Evolutionary conservation across 2,329 filamentous ascomycete genomes (phyloP).

Genomic region (Clonostachys chloroleuca): DNA sequence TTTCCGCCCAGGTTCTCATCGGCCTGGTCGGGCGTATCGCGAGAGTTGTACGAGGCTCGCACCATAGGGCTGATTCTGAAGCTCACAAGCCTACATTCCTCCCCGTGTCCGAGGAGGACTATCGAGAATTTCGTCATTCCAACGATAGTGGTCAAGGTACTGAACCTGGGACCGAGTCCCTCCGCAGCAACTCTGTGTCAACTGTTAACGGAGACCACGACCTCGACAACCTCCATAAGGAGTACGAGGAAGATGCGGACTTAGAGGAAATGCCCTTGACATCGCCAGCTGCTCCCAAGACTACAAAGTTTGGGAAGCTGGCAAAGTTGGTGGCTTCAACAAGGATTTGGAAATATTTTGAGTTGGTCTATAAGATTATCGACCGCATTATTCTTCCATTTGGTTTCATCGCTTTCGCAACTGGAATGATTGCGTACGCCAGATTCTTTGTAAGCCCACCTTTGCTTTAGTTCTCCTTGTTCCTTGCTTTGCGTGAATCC

Average conservation of each 20-base stretch:
- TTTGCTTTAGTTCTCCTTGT: conserved; percentile 2
- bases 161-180: conserved; percentile 62
- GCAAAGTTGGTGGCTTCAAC: conserved; percentile 51
- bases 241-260: conserved; percentile 44
- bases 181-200: conserved; percentile 61
- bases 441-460: conserved; percentile 72
- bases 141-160: conserved; percentile 73
- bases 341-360: conserved; percentile 52
- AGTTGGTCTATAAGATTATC: conserved; percentile 59
- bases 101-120: conserved; percentile 6
- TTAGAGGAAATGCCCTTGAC: conserved; percentile 16
- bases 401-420: conserved; percentile 68
- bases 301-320: conserved; percentile 40
- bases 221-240: conserved; percentile 32
- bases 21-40: conserved; percentile 60
- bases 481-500: no score
- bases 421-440: conserved; percentile 72
- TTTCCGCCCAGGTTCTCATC: conserved; percentile 66
- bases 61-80: background rate
- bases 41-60: conserved; percentile 11
- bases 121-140: conserved; percentile 54
- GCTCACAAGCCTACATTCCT: background rate
- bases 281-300: conserved; percentile 19
- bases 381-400: conserved; percentile 76
- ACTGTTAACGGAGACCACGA: conserved; percentile 45